These are phyloP conservation scores for Xylaria palmicola DNA, from an alignment of 495 filamentous ascomycete species.

Conservation along the genomic window DNA sequence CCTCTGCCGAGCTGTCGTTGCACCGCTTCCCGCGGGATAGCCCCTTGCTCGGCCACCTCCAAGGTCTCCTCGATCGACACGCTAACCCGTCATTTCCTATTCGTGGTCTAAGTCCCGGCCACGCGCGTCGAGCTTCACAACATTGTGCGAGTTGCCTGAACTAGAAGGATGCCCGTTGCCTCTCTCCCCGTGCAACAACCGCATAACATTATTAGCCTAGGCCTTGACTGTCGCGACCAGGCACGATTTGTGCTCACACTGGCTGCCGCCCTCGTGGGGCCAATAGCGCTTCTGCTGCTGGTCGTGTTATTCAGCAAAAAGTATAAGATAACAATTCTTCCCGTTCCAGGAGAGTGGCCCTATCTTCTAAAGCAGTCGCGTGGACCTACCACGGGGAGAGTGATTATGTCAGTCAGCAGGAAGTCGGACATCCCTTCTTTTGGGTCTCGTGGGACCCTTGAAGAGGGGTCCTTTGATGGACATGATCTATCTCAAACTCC, in stretches of 20 bases:
- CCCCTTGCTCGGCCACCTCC: conserved; percentile 3
- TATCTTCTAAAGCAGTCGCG: conserved; percentile 25
- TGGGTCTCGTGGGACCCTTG: conserved; percentile 5
- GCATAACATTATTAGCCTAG: conserved; percentile 34
- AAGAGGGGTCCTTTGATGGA: conserved; percentile 12
- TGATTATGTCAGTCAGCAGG: conserved; percentile 28
- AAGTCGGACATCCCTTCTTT: conserved; percentile 16
- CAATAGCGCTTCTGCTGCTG: conserved; percentile 28
- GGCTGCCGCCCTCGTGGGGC: conserved; percentile 23
- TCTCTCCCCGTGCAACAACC: conserved; percentile 34
- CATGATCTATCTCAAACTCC: conserved; percentile 15
- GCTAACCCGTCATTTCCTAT: conserved; percentile 22
- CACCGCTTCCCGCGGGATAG: conserved; percentile 6
- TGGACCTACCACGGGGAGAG: conserved; percentile 17
- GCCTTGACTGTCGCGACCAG: conserved; percentile 25
- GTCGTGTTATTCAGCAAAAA: conserved; percentile 20
- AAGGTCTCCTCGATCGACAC: conserved; percentile 26
- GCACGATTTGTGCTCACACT: conserved; percentile 28
- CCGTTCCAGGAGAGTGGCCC: conserved; percentile 15
- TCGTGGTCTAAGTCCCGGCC: conserved; percentile 24
- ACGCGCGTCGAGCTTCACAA: conserved; percentile 27
- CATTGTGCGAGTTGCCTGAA: conserved; percentile 29
- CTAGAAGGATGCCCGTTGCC: conserved; percentile 45
- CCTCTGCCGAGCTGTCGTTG: conserved; percentile 8
- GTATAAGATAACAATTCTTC: conserved; percentile 22